Conservation (phyloP, 2,329 filamentous ascomycete species). For the Fusarium pseudograminearum region DNA sequence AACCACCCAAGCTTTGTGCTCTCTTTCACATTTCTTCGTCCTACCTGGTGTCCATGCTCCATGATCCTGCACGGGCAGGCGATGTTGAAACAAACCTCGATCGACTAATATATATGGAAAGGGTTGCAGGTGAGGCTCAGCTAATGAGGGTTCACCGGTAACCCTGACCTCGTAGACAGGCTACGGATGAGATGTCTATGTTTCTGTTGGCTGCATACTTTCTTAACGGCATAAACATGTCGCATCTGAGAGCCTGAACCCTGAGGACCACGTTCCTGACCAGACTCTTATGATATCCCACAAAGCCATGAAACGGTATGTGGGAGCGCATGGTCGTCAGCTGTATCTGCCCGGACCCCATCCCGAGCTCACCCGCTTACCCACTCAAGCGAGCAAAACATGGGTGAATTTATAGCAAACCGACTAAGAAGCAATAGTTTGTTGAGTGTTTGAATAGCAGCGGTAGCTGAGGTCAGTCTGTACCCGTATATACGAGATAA, state of each 20-base stretch:
- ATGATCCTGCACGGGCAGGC: neutral
- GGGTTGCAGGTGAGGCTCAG: neutral
- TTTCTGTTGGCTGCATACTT: neutral
- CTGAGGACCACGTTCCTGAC: neutral
- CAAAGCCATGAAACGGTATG: constrained; percentile 1
- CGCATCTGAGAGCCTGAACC: neutral
- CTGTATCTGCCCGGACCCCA: neutral
- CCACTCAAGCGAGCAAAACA: neutral
- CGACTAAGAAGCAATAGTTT: neutral
- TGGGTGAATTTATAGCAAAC: neutral
- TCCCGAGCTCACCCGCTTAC: neutral
- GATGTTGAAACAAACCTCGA: neutral
- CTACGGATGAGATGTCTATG: neutral
- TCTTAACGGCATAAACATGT: neutral
- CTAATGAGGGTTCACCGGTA: neutral
- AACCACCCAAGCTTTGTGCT: neutral
- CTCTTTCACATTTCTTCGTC: neutral
- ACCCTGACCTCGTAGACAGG: neutral
- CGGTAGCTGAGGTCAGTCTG: neutral
- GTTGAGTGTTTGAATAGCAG: neutral
- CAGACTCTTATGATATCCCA: neutral
- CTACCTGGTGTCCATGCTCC: neutral
- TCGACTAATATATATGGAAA: neutral
- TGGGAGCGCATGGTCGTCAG: neutral
- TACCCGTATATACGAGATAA: neutral